Evolutionary conservation across 2,329 filamentous ascomycete species (phyloP), one percentile per base, ranked within the genome.

Genomic region (Nigrospora oryzae): DNA sequence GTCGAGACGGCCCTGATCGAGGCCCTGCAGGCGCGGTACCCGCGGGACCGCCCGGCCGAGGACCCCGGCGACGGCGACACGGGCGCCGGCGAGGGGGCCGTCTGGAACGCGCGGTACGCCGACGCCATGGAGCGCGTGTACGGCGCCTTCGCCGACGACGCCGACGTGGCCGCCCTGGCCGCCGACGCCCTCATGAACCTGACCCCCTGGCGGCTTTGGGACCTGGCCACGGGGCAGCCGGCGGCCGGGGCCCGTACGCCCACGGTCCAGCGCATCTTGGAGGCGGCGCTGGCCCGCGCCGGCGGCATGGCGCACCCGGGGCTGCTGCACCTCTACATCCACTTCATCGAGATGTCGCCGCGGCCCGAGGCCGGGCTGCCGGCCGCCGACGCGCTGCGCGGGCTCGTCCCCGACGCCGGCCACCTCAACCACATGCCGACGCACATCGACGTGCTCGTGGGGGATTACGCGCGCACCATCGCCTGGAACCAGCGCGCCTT

Each of bases 381-480:
- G 0, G 68, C 74, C 0, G 83, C 83, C 5, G 74, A 88, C 53
- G 64, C 67, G 14, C 69, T 89, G 11, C 78, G 84, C 17, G 71
- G 69, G 11, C 70, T 88, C 2, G 75, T 84, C 0, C 84, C 84
- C 0, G 83, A 88, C 56, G 72, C 78, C 0, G 84, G 84, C 1
- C 85, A 89, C 59, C 64, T 87, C 1, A 70, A 81, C 36, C 84
- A 89, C 56, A 90, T 91, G 86, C 85, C 86, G 0, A 80, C 80
- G 0, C 86, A 91, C 59, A 68, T 90, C 33, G 85, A 90, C 58
- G 75, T 87, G 11, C 71, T 89, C 0, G 75, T 81, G 28, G 86
- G 86, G 12, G 78, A 89, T 53, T 90, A 89, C 56, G 67, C 74
- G 30, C 69, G 70, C 10, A 83, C 83, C 5, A 80, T 89, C 42